These are phyloP conservation scores for Jackrogersella minutella DNA, from an alignment of 495 filamentous ascomycete genomes.

Conservation along the genomic window DNA sequence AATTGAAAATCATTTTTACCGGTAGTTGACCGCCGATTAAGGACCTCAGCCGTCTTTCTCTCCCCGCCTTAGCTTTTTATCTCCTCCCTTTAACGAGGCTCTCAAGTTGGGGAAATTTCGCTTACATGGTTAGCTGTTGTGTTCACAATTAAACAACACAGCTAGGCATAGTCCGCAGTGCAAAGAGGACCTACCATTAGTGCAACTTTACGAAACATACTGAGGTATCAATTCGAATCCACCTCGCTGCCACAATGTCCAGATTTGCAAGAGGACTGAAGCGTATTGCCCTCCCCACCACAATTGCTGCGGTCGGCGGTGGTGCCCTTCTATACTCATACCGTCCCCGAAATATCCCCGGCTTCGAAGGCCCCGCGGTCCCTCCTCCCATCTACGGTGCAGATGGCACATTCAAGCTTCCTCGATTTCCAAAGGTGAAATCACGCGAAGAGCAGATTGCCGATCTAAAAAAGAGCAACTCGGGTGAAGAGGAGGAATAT, in stretches of 20 bases:
- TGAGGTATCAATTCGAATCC: not conserved
- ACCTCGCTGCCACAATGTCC: conserved; percentile 31
- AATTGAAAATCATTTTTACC: conserved; percentile 17
- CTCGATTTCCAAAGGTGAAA: conserved; percentile 82
- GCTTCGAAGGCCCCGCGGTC: conserved; percentile 78
- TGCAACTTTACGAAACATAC: conserved; percentile 3
- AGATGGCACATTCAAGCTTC: conserved; percentile 79
- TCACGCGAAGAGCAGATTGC: conserved; percentile 70
- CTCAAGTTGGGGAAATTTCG: not conserved
- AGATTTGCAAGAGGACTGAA: conserved; percentile 44
- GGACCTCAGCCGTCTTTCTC: not conserved
- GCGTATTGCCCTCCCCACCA: conserved; percentile 51
- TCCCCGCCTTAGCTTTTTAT: not conserved
- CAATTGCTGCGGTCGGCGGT: conserved; percentile 49
- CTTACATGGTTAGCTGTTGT: conserved; percentile 8
- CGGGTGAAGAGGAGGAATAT: conserved; percentile 66
- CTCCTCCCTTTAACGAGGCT: not conserved
- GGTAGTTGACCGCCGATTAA: conserved; percentile 15
- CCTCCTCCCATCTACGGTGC: conserved; percentile 81
- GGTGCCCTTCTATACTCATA: conserved; percentile 79
- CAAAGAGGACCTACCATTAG: not conserved
- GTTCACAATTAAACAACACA: conserved; percentile 16
- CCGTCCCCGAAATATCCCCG: conserved; percentile 86
- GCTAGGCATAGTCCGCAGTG: conserved; percentile 8
- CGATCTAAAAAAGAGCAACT: conserved; percentile 60